A percentile compares a stretch with the other conserved stretches of the same genome.
Conservation (phyloP, 805 yeast genomes). For the baker's yeast (Saccharomyces cerevisiae) region DNA sequence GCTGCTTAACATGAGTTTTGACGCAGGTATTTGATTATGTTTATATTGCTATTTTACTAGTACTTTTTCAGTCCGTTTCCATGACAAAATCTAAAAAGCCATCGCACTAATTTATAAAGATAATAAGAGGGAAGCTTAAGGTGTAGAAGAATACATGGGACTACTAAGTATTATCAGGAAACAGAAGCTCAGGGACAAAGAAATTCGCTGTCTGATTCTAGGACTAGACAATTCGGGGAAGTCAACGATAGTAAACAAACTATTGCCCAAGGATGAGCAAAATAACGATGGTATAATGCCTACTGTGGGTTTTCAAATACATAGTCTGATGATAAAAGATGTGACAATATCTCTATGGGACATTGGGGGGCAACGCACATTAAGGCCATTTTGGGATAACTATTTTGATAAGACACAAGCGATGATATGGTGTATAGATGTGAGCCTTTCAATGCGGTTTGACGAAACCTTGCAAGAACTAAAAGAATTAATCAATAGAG, state of each 20-base stretch:
- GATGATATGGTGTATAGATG: constrained; percentile 81
- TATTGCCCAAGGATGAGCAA: constrained; percentile 35
- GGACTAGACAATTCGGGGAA: constrained; percentile 92
- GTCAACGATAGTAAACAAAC: constrained; percentile 64
- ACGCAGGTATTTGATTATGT: not conserved
- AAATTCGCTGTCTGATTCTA: constrained; percentile 62
- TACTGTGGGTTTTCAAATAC: constrained; percentile 83
- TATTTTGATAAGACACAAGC: constrained; percentile 78
- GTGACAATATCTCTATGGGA: constrained; percentile 67
- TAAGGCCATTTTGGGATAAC: constrained; percentile 88
- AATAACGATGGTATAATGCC: constrained; percentile 56
- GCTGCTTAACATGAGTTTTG: not conserved
- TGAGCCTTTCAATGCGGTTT: constrained; percentile 47
- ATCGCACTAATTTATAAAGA: not conserved
- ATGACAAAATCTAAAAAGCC: not conserved
- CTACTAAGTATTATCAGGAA: constrained; percentile 69
- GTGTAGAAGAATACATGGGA: constrained; percentile 51
- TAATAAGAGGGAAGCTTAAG: not conserved
- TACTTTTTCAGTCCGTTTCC: not conserved
- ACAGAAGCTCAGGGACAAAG: constrained; percentile 73
- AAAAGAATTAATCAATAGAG: constrained; percentile 44
- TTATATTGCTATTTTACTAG: not conserved
- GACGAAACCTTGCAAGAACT: constrained; percentile 61
- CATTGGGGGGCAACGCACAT: constrained; percentile 80
- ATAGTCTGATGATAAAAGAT: constrained; percentile 40